Conservation (phyloP, 768 basidiomycete genomes). For the Hydnum rufescens region DNA sequence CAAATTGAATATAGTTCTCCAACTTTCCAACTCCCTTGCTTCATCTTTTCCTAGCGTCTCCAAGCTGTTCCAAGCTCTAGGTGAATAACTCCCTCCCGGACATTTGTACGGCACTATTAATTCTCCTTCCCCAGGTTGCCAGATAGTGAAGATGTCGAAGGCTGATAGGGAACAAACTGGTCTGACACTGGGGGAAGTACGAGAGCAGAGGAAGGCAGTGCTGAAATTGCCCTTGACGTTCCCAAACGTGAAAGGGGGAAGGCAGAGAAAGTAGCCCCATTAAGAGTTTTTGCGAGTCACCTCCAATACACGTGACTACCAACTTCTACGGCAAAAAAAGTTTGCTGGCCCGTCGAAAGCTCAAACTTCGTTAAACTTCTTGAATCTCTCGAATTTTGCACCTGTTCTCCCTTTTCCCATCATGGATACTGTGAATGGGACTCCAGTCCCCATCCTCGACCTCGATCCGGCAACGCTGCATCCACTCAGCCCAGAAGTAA, state of each 20-base stretch:
- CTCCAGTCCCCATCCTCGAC: conserved; percentile 26
- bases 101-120: background rate
- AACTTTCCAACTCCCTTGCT: too few species aligned
- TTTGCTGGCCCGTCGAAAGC: background rate
- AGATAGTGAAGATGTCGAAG: background rate
- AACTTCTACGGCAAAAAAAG: background rate
- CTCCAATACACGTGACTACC: background rate
- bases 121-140: background rate
- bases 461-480: conserved; percentile 68
- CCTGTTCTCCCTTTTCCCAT: background rate
- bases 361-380: background rate
- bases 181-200: background rate
- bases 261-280: background rate
- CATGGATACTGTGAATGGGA: background rate
- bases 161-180: background rate
- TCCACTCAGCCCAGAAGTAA: conserved; percentile 75
- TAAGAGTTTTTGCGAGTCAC: background rate
- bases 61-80: background rate
- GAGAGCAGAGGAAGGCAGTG: background rate
- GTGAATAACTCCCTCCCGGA: background rate
- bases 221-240: background rate
- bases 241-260: background rate
- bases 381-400: background rate
- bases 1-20: too few species aligned
- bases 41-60: background rate